These are phyloP conservation scores for Emmonsia crescens DNA, from an alignment of 2,329 filamentous ascomycete genomes.

Conservation along the genomic window DNA sequence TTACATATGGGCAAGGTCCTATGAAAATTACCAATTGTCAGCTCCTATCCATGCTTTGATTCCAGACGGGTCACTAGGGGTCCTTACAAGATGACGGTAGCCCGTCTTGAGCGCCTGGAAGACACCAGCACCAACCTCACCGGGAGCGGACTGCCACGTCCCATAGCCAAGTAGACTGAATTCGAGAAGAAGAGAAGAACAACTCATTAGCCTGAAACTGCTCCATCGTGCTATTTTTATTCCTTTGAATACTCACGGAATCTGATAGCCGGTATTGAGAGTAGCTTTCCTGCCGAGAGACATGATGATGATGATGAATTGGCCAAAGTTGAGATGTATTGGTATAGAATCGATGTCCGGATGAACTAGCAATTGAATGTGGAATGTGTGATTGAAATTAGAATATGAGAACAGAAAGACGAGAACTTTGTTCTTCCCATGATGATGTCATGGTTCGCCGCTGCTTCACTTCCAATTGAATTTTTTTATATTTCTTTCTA, in stretches of 20 bases:
- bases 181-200: neutral
- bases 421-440: neutral
- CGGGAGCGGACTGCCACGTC: slow-evolving; percentile 32
- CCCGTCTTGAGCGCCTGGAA: slow-evolving; percentile 31
- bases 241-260: slow-evolving; percentile 23
- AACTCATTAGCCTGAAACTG: neutral
- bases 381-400: neutral
- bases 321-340: neutral
- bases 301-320: slow-evolving; percentile 23
- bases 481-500: too few relatives aligned
- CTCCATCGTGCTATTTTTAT: neutral
- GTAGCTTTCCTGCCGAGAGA: slow-evolving; percentile 32
- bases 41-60: neutral
- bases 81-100: slow-evolving; percentile 30
- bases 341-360: neutral
- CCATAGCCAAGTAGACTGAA: slow-evolving; percentile 30
- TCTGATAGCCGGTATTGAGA: slow-evolving; percentile 29
- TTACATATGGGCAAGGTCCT: slow-evolving; percentile 33
- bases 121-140: slow-evolving; percentile 30
- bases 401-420: neutral
- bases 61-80: neutral
- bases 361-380: neutral
- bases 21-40: slow-evolving; percentile 10
- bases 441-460: neutral
- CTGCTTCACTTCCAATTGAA: neutral